Evolutionary conservation across 306 rosid species (phyloP).

Genomic region (Quercus berberidifolia): DNA sequence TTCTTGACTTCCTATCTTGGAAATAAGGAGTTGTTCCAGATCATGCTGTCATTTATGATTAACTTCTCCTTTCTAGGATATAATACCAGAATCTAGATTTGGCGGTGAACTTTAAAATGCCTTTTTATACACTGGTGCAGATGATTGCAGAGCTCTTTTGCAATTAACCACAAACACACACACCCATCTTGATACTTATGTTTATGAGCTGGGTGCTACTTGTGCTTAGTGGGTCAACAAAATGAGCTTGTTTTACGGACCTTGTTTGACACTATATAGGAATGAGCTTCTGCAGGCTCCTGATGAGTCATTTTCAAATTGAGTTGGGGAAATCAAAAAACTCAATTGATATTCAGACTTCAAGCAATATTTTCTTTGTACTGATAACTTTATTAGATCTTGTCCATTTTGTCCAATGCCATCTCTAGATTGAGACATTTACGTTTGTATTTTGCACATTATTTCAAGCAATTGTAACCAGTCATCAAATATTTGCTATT

Average conservation of each 20-base stretch:
- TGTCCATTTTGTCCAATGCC: neutral
- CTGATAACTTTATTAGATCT: neutral
- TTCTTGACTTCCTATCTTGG: neutral
- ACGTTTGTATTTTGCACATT: neutral
- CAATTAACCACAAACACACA: neutral
- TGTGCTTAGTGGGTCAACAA: neutral
- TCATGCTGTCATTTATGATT: neutral
- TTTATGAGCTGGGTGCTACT: neutral
- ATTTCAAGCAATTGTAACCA: neutral
- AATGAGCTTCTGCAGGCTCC: neutral
- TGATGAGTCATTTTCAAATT: neutral
- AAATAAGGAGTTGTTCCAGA: neutral
- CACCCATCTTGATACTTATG: neutral
- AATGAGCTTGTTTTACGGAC: neutral
- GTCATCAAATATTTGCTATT: constrained; percentile 3
- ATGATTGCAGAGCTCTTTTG: neutral
- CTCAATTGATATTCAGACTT: neutral
- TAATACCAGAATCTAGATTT: neutral
- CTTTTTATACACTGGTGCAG: neutral
- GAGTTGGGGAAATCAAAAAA: neutral
- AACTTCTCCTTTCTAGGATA: neutral
- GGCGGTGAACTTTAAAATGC: neutral
- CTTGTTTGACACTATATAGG: neutral
- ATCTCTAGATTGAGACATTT: neutral
- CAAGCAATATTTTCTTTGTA: neutral